phyloP scores from a whole-genome alignment of 2,329 filamentous ascomycete genomes.

The Emergomyces orientalis region DNA sequence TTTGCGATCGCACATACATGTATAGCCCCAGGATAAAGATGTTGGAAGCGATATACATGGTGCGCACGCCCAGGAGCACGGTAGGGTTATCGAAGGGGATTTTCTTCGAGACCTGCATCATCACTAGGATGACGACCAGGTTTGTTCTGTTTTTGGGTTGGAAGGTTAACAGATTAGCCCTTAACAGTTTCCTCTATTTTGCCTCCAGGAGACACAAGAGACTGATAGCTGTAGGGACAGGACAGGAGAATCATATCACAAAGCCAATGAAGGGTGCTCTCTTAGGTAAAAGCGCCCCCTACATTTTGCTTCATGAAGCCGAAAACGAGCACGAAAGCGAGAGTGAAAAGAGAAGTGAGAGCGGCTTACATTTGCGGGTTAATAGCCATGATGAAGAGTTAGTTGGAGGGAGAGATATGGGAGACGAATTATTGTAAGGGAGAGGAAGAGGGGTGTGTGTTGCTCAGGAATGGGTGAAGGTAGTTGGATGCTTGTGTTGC shows the following conservation, averaged over 20 bases:
- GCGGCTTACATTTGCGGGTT: slow-evolving; percentile 23
- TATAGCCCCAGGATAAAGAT: slow-evolving; percentile 77
- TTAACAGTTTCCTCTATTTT: background rate
- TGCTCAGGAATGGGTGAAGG: too few species aligned
- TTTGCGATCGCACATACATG: slow-evolving; percentile 71
- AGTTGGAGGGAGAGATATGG: background rate
- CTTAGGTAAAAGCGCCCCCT: background rate
- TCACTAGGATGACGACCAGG: slow-evolving; percentile 86
- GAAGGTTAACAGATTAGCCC: background rate
- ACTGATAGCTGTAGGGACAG: too few species aligned
- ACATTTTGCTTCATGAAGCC: background rate
- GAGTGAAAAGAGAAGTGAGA: background rate
- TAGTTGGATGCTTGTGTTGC: too few species aligned
- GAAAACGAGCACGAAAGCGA: background rate
- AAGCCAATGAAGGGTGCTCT: background rate
- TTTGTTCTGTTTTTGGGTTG: slow-evolving; percentile 70
- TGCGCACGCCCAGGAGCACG: slow-evolving; percentile 55
- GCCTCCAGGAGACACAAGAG: too few species aligned
- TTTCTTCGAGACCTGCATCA: slow-evolving; percentile 97
- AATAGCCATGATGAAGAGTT: slow-evolving; percentile 19
- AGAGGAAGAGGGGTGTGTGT: too few species aligned
- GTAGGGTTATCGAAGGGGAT: slow-evolving; percentile 87
- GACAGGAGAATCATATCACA: background rate
- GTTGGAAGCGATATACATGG: slow-evolving; percentile 60
- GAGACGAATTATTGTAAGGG: too few species aligned